These are phyloP conservation scores for Cudoniella acicularis DNA, from an alignment of 495 filamentous ascomycete species.

Conservation along the genomic window DNA sequence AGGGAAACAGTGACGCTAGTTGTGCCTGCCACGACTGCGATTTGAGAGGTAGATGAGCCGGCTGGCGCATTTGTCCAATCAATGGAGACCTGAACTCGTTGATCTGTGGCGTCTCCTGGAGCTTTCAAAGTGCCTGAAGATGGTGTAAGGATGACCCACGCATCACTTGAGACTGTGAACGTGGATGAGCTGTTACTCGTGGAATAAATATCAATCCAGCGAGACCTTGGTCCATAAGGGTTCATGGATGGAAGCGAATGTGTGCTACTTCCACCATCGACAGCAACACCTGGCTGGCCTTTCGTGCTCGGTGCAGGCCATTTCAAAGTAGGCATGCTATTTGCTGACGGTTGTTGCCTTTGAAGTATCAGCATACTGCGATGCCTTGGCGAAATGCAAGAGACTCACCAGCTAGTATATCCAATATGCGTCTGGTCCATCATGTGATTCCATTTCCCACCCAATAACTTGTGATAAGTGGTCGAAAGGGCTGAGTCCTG, in stretches of 20 bases:
- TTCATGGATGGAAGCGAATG: slow-evolving; percentile 36
- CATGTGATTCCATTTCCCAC: slow-evolving; percentile 71
- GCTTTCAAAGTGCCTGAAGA: slow-evolving; percentile 46
- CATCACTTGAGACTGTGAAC: slow-evolving; percentile 49
- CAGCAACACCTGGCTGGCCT: slow-evolving; percentile 53
- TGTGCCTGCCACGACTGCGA: slow-evolving; percentile 24
- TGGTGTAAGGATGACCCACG: slow-evolving; percentile 56
- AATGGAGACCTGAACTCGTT: slow-evolving; percentile 53
- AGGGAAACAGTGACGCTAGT: slow-evolving; percentile 38
- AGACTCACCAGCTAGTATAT: neutral
- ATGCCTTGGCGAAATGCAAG: neutral
- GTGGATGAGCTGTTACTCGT: slow-evolving; percentile 53
- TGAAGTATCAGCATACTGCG: neutral
- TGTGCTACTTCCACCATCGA: slow-evolving; percentile 54
- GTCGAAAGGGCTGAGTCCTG: slow-evolving; percentile 58
- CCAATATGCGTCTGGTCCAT: slow-evolving; percentile 42
- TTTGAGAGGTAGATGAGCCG: slow-evolving; percentile 41
- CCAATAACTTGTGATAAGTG: slow-evolving; percentile 56
- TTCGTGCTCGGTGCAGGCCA: slow-evolving; percentile 50
- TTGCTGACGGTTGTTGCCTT: neutral
- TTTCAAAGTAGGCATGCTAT: slow-evolving; percentile 8
- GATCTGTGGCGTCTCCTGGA: slow-evolving; percentile 38
- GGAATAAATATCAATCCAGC: slow-evolving; percentile 65
- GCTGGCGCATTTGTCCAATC: slow-evolving; percentile 56
- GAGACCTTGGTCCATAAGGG: slow-evolving; percentile 50